A percentile compares a stretch with the other conserved stretches of the same genome.
These are phyloP conservation scores for Neurospora hispaniola DNA, from an alignment of 495 filamentous ascomycete species.

Conservation along the genomic window DNA sequence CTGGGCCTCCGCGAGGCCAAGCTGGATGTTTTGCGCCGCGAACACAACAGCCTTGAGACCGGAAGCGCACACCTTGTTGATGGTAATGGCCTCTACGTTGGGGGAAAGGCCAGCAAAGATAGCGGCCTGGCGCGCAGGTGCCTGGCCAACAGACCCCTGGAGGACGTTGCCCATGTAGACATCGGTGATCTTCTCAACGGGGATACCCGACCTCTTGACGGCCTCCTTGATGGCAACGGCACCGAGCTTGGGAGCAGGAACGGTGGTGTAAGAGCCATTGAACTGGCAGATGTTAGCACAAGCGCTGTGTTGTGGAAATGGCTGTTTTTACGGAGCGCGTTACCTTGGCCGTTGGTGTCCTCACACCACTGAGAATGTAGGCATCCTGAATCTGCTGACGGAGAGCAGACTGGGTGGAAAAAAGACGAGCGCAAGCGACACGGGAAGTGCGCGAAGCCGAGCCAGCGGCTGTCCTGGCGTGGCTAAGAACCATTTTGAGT, in stretches of 20 bases:
- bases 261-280: conserved; percentile 75
- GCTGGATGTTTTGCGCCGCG: conserved; percentile 87
- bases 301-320: background rate
- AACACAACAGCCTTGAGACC: conserved; percentile 85
- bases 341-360: conserved; percentile 84
- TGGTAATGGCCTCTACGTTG: conserved; percentile 71
- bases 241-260: conserved; percentile 77
- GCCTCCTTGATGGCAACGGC: conserved; percentile 84
- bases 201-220: conserved; percentile 69
- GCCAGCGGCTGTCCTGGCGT: background rate
- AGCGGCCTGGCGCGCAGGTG: conserved; percentile 82
- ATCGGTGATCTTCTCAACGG: conserved; percentile 66
- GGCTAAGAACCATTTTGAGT: background rate
- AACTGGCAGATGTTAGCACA: conserved; percentile 48
- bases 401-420: conserved; percentile 51
- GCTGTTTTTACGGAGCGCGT: conserved; percentile 1
- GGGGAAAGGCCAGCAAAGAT: conserved; percentile 77
- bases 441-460: background rate
- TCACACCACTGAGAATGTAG: conserved; percentile 80
- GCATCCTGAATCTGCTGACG: conserved; percentile 69
- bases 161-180: conserved; percentile 99
- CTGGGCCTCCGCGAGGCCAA: conserved; percentile 76
- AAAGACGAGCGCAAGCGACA: conserved; percentile 42
- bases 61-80: conserved; percentile 97
- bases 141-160: conserved; percentile 71